phyloP scores from a whole-genome alignment of 2,329 filamentous ascomycete species.

The Claviceps spartinae region DNA sequence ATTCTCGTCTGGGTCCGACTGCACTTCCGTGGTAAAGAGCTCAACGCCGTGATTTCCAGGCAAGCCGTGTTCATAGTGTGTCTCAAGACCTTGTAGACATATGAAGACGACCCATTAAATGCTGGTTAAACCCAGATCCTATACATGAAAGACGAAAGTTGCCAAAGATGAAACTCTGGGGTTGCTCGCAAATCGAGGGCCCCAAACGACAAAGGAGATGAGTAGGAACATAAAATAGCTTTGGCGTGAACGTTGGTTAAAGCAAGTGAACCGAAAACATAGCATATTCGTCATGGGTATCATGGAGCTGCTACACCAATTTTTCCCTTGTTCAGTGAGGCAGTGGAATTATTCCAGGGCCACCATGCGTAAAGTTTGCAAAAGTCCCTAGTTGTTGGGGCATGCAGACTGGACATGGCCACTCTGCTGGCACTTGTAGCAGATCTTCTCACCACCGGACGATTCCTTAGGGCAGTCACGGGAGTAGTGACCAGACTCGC shows the following conservation, averaged over 20 bases:
- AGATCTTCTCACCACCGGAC: constrained; percentile 78
- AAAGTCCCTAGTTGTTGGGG: constrained; percentile 46
- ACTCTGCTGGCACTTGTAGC: constrained; percentile 82
- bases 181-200: background rate
- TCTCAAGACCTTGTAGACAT: background rate
- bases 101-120: background rate
- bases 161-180: background rate
- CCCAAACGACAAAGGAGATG: constrained; percentile 2
- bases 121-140: background rate
- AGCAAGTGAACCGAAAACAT: constrained; percentile 13
- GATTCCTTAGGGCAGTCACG: constrained; percentile 94
- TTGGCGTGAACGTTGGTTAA: constrained; percentile 7
- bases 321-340: constrained; percentile 12
- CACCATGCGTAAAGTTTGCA: constrained; percentile 7
- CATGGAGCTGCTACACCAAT: constrained; percentile 28
- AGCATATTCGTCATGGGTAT: constrained; percentile 26
- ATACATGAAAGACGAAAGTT: background rate
- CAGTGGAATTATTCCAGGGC: constrained; percentile 12
- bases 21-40: background rate
- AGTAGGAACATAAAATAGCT: constrained; percentile 10
- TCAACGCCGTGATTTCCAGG: background rate
- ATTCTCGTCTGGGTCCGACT: background rate
- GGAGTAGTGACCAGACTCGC: constrained; percentile 85
- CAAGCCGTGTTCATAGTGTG: background rate
- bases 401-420: constrained; percentile 91